Conservation (phyloP, 1,139 yeast species). For the Candida buenavistaensis region DNA sequence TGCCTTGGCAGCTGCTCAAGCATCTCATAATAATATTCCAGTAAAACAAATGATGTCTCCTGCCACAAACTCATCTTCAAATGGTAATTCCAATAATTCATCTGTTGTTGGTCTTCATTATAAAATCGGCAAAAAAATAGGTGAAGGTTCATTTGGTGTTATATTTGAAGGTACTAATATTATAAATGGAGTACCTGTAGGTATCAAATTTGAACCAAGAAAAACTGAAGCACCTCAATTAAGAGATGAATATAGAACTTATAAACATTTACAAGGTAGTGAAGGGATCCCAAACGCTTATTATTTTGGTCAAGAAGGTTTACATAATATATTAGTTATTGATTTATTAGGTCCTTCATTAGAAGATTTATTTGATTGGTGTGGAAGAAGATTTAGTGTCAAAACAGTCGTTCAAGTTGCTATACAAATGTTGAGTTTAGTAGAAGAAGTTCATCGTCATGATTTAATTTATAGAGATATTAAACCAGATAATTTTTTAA, state of each 20-base stretch:
- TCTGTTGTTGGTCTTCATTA: slow-evolving; percentile 77
- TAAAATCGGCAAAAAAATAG: slow-evolving; percentile 78
- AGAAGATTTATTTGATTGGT: slow-evolving; percentile 97
- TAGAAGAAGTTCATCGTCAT: slow-evolving; percentile 85
- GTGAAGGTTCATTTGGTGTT: slow-evolving; percentile 85
- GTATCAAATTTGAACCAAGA: slow-evolving; percentile 82
- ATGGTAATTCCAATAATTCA: slow-evolving; percentile 16
- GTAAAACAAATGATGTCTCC: slow-evolving; percentile 12
- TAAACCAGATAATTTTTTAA: slow-evolving; percentile 92
- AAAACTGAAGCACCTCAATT: slow-evolving; percentile 97
- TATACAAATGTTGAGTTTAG: slow-evolving; percentile 85
- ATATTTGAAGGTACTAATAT: slow-evolving; percentile 79
- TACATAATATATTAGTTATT: slow-evolving; percentile 89
- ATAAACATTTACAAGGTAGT: slow-evolving; percentile 76
- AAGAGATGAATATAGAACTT: slow-evolving; percentile 92
- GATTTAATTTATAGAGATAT: slow-evolving; percentile 92
- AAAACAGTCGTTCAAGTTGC: slow-evolving; percentile 92
- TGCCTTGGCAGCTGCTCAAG: slow-evolving; percentile 41
- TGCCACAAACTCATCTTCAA: slow-evolving; percentile 18
- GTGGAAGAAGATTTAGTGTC: slow-evolving; percentile 84
- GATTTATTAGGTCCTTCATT: slow-evolving; percentile 93
- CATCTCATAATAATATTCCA: slow-evolving; percentile 27
- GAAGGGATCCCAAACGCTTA: slow-evolving; percentile 92
- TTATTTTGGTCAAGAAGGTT: slow-evolving; percentile 97
- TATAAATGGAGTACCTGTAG: slow-evolving; percentile 73